Percentiles rank a stretch among this genome's conserved stretches.
Evolutionary conservation across 2,329 filamentous ascomycete species (phyloP).

Genomic region (Niveomyces coronatus): DNA sequence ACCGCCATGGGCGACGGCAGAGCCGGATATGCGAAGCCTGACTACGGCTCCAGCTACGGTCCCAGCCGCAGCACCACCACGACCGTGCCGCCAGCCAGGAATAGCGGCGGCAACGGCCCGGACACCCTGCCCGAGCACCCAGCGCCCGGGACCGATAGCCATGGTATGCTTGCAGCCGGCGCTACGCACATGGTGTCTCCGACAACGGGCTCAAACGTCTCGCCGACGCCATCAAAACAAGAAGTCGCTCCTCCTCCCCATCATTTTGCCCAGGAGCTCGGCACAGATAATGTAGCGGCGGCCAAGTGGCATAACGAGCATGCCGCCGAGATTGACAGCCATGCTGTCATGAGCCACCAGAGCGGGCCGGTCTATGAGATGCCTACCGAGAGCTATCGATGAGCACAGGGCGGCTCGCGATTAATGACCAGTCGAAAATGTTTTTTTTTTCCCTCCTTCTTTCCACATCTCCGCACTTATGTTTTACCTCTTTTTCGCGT

Average conservation of each 20-base stretch:
- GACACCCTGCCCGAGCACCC: conserved; percentile 18
- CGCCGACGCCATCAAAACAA: conserved; percentile 1
- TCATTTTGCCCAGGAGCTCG: conserved; percentile 25
- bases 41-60: conserved; percentile 22
- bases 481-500: neutral
- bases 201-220: neutral
- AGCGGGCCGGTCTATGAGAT: conserved; percentile 32
- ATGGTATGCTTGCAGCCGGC: conserved; percentile 10
- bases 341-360: conserved; percentile 22
- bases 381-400: conserved; percentile 28
- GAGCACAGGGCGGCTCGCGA: conserved; percentile 10
- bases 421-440: conserved; percentile 3
- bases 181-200: neutral
- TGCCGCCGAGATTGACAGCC: conserved; percentile 30
- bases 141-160: conserved; percentile 14
- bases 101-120: conserved; percentile 9
- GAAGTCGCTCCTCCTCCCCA: conserved; percentile 1
- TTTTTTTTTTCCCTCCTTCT: no score
- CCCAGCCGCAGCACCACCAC: conserved; percentile 15
- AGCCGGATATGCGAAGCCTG: conserved; percentile 28
- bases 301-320: conserved; percentile 24
- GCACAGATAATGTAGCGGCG: conserved; percentile 19
- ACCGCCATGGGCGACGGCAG: conserved; percentile 30
- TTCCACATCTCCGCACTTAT: no score
- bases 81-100: conserved; percentile 1